phyloP scores from a whole-genome alignment of 2,329 filamentous ascomycete genomes.

The Myotisia sp. region DNA sequence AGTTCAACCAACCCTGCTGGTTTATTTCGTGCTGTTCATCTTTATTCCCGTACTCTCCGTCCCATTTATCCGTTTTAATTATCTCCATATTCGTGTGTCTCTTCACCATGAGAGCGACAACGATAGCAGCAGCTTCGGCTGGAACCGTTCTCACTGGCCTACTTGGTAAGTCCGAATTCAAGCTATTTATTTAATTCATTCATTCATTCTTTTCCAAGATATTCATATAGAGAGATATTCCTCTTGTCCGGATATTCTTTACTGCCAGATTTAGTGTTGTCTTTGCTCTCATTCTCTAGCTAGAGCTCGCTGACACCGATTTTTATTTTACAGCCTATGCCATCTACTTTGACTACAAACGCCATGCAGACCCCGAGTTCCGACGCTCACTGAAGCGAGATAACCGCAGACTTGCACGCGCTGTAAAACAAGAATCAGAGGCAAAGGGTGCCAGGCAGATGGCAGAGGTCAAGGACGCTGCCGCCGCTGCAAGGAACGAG shows the following conservation, averaged over 20 bases:
- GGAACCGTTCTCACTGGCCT: conserved; percentile 46
- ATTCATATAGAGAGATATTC: too few species aligned
- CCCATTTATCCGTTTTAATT: neutral
- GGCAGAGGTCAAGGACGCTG: conserved; percentile 57
- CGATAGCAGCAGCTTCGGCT: conserved; percentile 43
- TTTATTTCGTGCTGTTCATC: neutral
- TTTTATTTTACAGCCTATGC: conserved; percentile 39
- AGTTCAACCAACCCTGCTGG: neutral
- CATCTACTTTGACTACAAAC: conserved; percentile 52
- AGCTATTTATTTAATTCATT: too few species aligned
- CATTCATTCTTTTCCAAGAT: too few species aligned
- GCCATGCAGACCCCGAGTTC: conserved; percentile 50
- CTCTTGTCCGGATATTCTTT: neutral
- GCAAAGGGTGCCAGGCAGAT: conserved; percentile 34
- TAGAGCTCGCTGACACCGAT: conserved; percentile 1
- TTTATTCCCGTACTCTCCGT: neutral
- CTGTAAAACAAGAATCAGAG: conserved; percentile 35
- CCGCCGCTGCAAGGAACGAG: conserved; percentile 73
- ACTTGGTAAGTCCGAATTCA: conserved; percentile 36
- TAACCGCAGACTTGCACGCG: conserved; percentile 33
- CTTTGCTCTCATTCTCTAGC: conserved; percentile 12
- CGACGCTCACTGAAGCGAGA: conserved; percentile 42
- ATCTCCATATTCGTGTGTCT: conserved; percentile 15
- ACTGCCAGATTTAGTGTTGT: neutral
- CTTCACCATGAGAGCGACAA: conserved; percentile 42